phyloP scores from a whole-genome alignment of 352 stramenopile species.

The Thalassiosira oceanica region DNA sequence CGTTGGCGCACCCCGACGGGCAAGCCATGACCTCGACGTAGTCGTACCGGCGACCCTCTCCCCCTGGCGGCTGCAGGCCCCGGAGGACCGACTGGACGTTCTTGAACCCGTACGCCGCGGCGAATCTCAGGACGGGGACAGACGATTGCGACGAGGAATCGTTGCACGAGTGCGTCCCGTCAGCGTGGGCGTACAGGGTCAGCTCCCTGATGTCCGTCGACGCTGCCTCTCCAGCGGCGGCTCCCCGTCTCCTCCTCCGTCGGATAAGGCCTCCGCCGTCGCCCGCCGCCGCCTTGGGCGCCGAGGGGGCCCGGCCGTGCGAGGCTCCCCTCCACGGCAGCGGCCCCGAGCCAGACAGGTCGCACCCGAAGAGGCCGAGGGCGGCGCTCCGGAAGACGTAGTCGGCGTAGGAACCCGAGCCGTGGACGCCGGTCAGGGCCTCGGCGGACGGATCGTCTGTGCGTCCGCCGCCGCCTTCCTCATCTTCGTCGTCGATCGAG shows the following conservation, averaged over 20 bases:
- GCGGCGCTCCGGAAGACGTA: constrained; percentile 74
- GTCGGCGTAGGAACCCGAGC: constrained; percentile 72
- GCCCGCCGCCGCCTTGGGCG: not conserved
- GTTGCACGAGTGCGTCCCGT: constrained; percentile 57
- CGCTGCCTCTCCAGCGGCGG: too few relatives aligned
- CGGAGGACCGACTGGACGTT: constrained; percentile 95
- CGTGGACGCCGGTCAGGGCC: constrained; percentile 31
- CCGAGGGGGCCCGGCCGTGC: too few relatives aligned
- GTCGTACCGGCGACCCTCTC: constrained; percentile 64
- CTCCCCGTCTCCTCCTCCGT: constrained; percentile 24
- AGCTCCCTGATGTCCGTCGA: constrained; percentile 57
- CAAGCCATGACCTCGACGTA: constrained; percentile 99
- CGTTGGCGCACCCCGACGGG: constrained; percentile 95
- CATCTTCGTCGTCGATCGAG: too few relatives aligned
- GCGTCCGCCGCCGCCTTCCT: too few relatives aligned
- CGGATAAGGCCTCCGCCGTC: constrained; percentile 20
- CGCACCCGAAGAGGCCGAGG: constrained; percentile 57
- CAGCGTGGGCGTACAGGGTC: constrained; percentile 52
- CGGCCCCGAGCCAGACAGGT: constrained; percentile 22
- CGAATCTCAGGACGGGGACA: constrained; percentile 85
- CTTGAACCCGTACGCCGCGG: constrained; percentile 94
- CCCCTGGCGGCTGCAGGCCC: constrained; percentile 60
- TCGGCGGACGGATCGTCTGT: too few relatives aligned
- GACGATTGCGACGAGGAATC: not conserved
- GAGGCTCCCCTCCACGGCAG: constrained; percentile 43